phyloP scores from a whole-genome alignment of 2,329 filamentous ascomycete genomes.

The Tolypocladium sp. region DNA sequence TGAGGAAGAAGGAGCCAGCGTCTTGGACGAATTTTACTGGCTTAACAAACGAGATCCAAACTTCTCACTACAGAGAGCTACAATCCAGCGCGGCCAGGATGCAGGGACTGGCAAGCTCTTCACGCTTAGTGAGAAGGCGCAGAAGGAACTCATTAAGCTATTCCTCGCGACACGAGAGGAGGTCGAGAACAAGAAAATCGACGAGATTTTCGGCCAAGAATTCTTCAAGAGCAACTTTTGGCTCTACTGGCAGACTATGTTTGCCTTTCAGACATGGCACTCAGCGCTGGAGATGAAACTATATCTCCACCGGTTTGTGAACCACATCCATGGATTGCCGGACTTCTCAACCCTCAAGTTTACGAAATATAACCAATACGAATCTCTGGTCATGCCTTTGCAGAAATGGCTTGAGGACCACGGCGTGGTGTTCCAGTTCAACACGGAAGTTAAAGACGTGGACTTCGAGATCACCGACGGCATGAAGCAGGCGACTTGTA shows the following conservation, averaged over 20 bases:
- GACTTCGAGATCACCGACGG: background rate
- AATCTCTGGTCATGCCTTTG: background rate
- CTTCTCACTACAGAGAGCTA: constrained; percentile 17
- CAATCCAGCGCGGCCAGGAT: constrained; percentile 16
- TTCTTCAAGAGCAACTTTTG: constrained; percentile 13
- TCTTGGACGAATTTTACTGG: constrained; percentile 21
- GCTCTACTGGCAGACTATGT: background rate
- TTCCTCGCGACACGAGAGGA: background rate
- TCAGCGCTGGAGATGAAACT: constrained; percentile 25
- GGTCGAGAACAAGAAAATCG: background rate
- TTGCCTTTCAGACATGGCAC: constrained; percentile 17
- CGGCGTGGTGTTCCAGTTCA: background rate
- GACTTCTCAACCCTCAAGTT: background rate
- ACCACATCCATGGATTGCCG: background rate
- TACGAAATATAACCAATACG: background rate
- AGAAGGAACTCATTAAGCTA: constrained; percentile 8
- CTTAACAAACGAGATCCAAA: constrained; percentile 12
- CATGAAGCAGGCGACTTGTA: background rate
- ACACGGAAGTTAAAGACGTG: background rate
- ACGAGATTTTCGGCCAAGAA: background rate
- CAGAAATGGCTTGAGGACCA: background rate
- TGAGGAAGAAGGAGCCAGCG: constrained; percentile 15
- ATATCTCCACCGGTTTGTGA: background rate
- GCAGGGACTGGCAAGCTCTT: constrained; percentile 14
- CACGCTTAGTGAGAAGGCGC: constrained; percentile 15